A percentile compares a stretch with the other conserved stretches of the same genome.
Evolutionary conservation across 306 rosid species (phyloP).

Genomic region (Begonia peltatifolia): DNA sequence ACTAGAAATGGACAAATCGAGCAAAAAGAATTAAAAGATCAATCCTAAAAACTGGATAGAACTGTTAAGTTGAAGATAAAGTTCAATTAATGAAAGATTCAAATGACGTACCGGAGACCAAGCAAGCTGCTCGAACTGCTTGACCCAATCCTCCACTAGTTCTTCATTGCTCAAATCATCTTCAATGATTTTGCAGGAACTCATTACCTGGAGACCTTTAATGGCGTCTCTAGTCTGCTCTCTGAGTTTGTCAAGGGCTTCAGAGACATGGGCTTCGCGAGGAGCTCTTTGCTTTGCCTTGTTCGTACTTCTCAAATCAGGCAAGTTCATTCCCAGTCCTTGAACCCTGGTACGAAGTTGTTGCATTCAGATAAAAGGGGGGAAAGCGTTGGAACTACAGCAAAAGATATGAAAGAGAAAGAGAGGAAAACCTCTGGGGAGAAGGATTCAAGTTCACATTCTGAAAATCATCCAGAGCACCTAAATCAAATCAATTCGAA

Average conservation of each 20-base stretch:
- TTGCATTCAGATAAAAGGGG: neutral
- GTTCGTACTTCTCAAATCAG: slow-evolving; percentile 64
- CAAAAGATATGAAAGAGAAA: neutral
- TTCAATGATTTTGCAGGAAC: slow-evolving; percentile 16
- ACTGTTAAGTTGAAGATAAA: too few relatives aligned
- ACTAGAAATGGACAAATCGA: neutral
- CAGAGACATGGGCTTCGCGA: slow-evolving; percentile 56
- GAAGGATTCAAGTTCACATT: slow-evolving; percentile 46
- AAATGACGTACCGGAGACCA: slow-evolving; percentile 44
- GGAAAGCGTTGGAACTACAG: too few relatives aligned
- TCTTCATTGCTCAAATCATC: slow-evolving; percentile 51
- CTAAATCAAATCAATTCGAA: slow-evolving; percentile 17
- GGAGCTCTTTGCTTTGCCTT: slow-evolving; percentile 65
- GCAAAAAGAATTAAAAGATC: too few relatives aligned
- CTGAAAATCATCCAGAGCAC: slow-evolving; percentile 90
- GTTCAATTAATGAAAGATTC: neutral
- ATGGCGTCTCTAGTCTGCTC: slow-evolving; percentile 75
- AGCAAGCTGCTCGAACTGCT: slow-evolving; percentile 76
- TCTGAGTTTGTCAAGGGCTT: slow-evolving; percentile 67
- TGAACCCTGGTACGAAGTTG: slow-evolving; percentile 33
- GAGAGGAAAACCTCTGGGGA: slow-evolving; percentile 27
- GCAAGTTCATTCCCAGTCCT: slow-evolving; percentile 74
- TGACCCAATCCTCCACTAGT: slow-evolving; percentile 82
- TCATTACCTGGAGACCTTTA: slow-evolving; percentile 43
- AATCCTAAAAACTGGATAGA: too few relatives aligned